These are phyloP conservation scores for Aspergillus awamori DNA, from an alignment of 2,329 filamentous ascomycete species.

Conservation along the genomic window DNA sequence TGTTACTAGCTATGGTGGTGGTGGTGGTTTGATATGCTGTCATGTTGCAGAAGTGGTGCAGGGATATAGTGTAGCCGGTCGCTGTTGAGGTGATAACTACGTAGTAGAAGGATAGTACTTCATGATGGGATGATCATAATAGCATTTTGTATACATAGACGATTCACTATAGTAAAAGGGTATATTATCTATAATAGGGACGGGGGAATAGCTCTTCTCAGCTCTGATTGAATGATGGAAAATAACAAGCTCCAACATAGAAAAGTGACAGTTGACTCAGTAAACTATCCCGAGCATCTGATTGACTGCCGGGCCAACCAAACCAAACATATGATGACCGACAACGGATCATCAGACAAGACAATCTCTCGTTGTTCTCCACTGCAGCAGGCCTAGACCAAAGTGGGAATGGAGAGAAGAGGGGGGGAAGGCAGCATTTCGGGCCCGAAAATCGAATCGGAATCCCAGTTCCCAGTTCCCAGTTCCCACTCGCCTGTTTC, in stretches of 20 bases:
- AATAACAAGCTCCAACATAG: no score
- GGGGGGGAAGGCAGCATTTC: not conserved
- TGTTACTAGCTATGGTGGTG: not conserved
- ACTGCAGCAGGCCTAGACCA: not conserved
- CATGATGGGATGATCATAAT: not conserved
- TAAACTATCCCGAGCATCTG: no score
- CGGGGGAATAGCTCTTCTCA: no score
- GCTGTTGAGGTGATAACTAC: no score
- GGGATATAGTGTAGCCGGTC: no score
- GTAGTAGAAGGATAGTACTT: not conserved
- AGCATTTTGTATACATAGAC: not conserved
- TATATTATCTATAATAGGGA: no score
- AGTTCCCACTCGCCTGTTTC: constrained; percentile 1
- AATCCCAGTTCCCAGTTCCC: not conserved
- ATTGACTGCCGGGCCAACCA: no score
- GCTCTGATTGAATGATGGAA: no score
- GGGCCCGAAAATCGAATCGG: constrained; percentile 3
- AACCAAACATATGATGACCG: not conserved
- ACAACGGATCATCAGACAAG: not conserved
- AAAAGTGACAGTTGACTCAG: no score
- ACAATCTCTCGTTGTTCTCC: not conserved
- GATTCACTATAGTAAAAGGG: no score
- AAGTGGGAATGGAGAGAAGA: not conserved
- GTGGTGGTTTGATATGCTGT: constrained; percentile 1
- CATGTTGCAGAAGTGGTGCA: not conserved